These are phyloP conservation scores for Tetrahymena thermophila DNA, from an alignment of 73 alveolate genomes.

Conservation along the genomic window DNA sequence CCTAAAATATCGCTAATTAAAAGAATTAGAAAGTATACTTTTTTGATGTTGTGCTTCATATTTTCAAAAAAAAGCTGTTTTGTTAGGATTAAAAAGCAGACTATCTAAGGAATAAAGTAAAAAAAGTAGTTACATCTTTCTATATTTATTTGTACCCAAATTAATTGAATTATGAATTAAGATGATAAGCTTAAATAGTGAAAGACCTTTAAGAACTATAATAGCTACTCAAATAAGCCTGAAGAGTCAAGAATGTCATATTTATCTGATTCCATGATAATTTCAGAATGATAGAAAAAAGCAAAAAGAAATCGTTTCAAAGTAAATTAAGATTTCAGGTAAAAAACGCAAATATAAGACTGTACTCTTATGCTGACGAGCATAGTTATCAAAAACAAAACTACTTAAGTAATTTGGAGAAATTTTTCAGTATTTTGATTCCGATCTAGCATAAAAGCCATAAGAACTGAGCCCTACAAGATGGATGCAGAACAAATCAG, in stretches of 20 bases:
- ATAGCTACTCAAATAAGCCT: background rate
- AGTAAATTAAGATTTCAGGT: background rate
- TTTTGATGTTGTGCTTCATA: background rate
- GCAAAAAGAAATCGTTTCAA: background rate
- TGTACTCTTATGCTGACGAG: background rate
- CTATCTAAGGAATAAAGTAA: background rate
- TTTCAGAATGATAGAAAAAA: background rate
- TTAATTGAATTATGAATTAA: background rate
- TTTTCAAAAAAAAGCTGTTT: background rate
- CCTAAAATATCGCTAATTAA: background rate
- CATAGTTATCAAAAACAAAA: background rate
- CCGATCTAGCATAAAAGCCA: background rate
- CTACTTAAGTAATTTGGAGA: background rate
- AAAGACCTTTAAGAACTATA: too few relatives aligned
- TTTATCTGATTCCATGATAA: too few relatives aligned
- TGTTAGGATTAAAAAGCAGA: background rate
- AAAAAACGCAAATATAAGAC: background rate
- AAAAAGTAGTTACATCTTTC: background rate
- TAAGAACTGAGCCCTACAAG: background rate
- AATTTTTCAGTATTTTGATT: background rate
- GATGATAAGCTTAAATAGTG: background rate
- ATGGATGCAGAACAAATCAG: background rate
- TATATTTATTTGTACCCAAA: background rate
- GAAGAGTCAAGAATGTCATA: too few relatives aligned
- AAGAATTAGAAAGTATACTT: background rate